Percentiles rank a stretch among this genome's conserved stretches.
phyloP scores from a whole-genome alignment of 1,139 yeast genomes.

The Candida sanyaensis region DNA sequence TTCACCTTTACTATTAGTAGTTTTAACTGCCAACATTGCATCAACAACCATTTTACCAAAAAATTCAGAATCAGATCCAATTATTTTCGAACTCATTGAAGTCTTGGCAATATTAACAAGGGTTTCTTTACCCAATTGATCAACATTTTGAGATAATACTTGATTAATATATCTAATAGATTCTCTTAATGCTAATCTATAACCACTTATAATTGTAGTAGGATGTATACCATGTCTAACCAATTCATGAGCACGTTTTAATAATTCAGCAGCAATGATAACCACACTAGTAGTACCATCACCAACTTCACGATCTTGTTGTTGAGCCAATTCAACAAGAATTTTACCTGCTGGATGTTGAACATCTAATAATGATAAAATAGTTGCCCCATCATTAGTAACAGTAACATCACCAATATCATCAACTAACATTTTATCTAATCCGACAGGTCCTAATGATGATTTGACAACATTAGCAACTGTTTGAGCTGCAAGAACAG shows the following conservation, averaged over 20 bases:
- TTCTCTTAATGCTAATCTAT: constrained; percentile 89
- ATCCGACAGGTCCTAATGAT: constrained; percentile 96
- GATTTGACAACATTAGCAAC: constrained; percentile 98
- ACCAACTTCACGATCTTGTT: constrained; percentile 98
- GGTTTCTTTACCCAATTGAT: constrained; percentile 79
- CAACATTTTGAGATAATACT: constrained; percentile 80
- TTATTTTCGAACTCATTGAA: constrained; percentile 94
- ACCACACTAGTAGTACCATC: constrained; percentile 98
- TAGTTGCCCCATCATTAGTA: constrained; percentile 98
- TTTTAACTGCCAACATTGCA: constrained; percentile 93
- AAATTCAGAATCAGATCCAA: constrained; percentile 93
- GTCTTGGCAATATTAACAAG: constrained; percentile 90
- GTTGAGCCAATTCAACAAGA: constrained; percentile 95
- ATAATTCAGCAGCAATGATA: constrained; percentile 88
- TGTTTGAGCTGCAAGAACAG: constrained; percentile 92
- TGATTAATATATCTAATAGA: constrained; percentile 88
- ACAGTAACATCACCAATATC: constrained; percentile 99
- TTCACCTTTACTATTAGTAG: constrained; percentile 87
- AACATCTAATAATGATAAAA: constrained; percentile 84
- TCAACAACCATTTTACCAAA: constrained; percentile 91
- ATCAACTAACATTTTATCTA: constrained; percentile 98
- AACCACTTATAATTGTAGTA: constrained; percentile 95
- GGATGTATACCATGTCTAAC: constrained; percentile 96
- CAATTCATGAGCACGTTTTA: constrained; percentile 91
- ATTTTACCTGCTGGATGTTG: constrained; percentile 99